Base-by-base conservation (phyloP, 192 early-diverging fungal species). In the Paraglomus occultum region DNA sequence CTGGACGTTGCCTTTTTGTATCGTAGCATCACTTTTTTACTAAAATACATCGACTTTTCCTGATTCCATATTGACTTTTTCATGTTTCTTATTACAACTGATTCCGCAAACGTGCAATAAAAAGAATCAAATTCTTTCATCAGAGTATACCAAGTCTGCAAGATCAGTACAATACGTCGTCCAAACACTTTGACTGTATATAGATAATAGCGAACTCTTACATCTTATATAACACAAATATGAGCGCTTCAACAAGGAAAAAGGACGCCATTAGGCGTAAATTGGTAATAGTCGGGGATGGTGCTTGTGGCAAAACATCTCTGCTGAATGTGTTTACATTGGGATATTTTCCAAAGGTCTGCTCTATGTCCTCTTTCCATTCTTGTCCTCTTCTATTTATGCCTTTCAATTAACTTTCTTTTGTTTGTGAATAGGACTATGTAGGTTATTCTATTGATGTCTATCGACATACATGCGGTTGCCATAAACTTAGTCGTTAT, bases 221-320 rank as follows among this genome's bases (percentile, higher is more conserved):
- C n/a, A n/a, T n/a, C n/a, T n/a, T n/a, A n/a, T n/a, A n/a, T n/a
- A n/a, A n/a, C n/a, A n/a, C n/a, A 50, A 55, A 55, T 11, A 55
- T 55, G 53, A 64, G 39, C n/a, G 14, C n/a, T 47, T n/a, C 42
- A 47, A 15, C 73, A 48, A 79, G 71, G 58, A 73, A 73, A 45
- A 79, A 75, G 62, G 77, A 79, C 49, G 73, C 73, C 83, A 84
- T 89, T 70, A 85, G 88, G 72, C 76, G 87, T 71, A 97, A 97
- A 79, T 81, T 96, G 65, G 93, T 95, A 61, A 91, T 95, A 68
- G 88, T 97, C 17, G 91, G 91, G 22, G 91, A 92, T 70, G 91
- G 91, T 73, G 89, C 90, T 50, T 91, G 91, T 70, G 91, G 91
- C 31, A 93, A 93, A 72, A 93, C 91, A 18, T 90, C 83, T 23